Evolutionary conservation across 2,329 filamentous ascomycete species (phyloP), one percentile per base, ranked within the genome.

Genomic region (Ilyonectria destructans): DNA sequence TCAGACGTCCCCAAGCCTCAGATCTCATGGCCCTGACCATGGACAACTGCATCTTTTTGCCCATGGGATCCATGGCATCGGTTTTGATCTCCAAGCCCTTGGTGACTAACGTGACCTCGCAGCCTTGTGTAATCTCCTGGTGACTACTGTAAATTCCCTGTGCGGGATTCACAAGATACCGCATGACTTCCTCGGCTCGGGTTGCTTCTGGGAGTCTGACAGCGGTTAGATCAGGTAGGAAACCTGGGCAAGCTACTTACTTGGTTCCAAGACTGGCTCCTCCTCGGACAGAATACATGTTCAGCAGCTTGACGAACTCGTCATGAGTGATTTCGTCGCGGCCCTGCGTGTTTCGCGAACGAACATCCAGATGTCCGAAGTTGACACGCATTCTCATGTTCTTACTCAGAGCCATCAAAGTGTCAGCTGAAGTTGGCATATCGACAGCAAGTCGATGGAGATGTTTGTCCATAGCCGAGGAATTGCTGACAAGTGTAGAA

Each of bases 281-380:
- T 12, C 79, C 79, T 15, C 75, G 77, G 8, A 45, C 63, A 10
- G 77, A 75, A 61, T 78, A 80, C n/a, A 60, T 48, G 7, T 68
- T 68, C 54, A 79, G 67, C 55, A 78, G 69, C 1, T 70, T 64
- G n/a, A 63, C 49, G 33, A 81, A 79, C 3, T 77, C 65, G 10
- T 70, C 31, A 26, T 73, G 75, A 1, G 74, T 65, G 43, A 79
- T 70, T 12, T 74, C 62, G 26, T 75, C 71, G 23, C 54, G 67
- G 0, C 71, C 57, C 0, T 69, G 70, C 43, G 70, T 80, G 54
- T 77, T 80, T 54, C 75, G 77, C 23, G 69, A 63, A 3, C 62
- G 67, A 31, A 80, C 67, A 8, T 70, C 70, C 1, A 82, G 43
- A 13, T 70, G 72, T 2, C 80, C 81, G 68, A 82, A 81, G 52